Evolutionary conservation across 2,329 filamentous ascomycete genomes (phyloP), one percentile per base, ranked within the genome.

Genomic region (Mycosphaerella sp.): DNA sequence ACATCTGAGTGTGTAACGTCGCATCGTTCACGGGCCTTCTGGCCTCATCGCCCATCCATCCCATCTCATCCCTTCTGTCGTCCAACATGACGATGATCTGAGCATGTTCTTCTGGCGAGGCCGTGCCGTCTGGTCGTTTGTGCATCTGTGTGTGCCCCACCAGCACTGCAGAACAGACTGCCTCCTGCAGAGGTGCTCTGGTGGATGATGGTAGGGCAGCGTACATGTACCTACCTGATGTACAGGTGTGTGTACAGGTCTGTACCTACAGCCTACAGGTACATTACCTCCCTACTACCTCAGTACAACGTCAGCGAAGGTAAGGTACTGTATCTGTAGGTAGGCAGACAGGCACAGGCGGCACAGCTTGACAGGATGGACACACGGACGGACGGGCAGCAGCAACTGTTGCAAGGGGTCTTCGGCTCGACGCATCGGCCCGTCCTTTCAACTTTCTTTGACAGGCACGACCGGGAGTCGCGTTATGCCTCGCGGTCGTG

Each of bases 401-500:
- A 29, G 23, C 36, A 47, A 41, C 21, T 21, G 40, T 17, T 42
- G 32, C 34, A 54, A 58, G 39, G 53, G 49, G 50, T 52, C 31
- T 39, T 12, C 55, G 55, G 55, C 40, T 38, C 41, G 32, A 48
- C 54, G 58, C 58, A 60, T 48, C 53, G 51, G 51, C 29, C 59
- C 59, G 56, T 21, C 52, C 21, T 21, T 21, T 21, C 21, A 21
- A 21, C 21, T 21, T 21, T 21, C 21, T 51, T 55, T 54, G 34
- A 38, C 34, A 58, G 51, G 55, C 51, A 44, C 56, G 54, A 53
- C 54, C 51, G 51, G 53, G 45, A 42, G 36, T 51, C 54, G 56
- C 59, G 56, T 59, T 51, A 44, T 53, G 56, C 45, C 48, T 53
- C 41, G 50, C 55, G 45, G 48, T 47, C 42, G 26, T 4, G 6